phyloP scores from a whole-genome alignment of 2,329 filamentous ascomycete genomes.

The Ascochyta clinopodiicola region DNA sequence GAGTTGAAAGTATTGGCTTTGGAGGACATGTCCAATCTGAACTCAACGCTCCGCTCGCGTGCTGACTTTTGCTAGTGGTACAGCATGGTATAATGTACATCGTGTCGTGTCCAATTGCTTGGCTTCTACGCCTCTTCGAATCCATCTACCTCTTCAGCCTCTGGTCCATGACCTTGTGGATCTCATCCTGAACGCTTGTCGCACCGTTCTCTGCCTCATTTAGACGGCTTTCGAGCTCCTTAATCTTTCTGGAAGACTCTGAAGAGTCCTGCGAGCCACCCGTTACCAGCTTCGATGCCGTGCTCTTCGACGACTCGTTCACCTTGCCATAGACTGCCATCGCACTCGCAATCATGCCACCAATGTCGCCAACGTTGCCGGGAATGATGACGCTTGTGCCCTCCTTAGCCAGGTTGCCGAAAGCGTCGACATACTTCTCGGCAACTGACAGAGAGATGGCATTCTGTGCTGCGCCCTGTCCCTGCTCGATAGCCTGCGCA shows the following conservation, averaged over 20 bases:
- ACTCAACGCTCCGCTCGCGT: conserved; percentile 28
- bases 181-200: conserved; percentile 38
- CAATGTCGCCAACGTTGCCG: conserved; percentile 95
- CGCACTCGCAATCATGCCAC: conserved; percentile 94
- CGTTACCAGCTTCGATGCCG: conserved; percentile 59
- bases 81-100: conserved; percentile 43
- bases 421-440: conserved; percentile 98
- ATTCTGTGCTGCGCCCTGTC: conserved; percentile 76
- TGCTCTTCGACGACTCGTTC: conserved; percentile 75
- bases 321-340: conserved; percentile 96
- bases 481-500: conserved; percentile 74
- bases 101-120: conserved; percentile 7
- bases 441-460: conserved; percentile 89
- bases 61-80: conserved; percentile 36
- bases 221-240: conserved; percentile 39
- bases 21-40: conserved; percentile 22
- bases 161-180: conserved; percentile 46
- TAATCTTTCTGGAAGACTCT: conserved; percentile 38
- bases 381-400: conserved; percentile 95
- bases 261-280: conserved; percentile 23
- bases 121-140: not conserved
- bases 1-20: conserved; percentile 18
- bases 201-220: conserved; percentile 31
- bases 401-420: conserved; percentile 89
- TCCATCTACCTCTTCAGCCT: conserved; percentile 36